These are phyloP conservation scores for Cyberlindnera petersonii DNA, from an alignment of 805 yeast genomes.

Conservation along the genomic window DNA sequence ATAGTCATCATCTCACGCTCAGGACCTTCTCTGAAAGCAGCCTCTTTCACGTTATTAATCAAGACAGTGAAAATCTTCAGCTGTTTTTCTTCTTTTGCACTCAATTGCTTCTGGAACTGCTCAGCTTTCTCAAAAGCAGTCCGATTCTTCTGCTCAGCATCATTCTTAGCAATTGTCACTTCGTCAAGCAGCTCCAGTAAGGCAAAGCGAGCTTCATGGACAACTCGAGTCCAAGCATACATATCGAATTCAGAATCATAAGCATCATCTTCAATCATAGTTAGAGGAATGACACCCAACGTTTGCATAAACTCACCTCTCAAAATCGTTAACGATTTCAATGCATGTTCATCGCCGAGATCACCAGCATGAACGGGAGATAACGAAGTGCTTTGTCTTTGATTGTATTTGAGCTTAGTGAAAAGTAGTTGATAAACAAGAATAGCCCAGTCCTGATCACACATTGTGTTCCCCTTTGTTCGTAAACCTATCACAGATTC, in stretches of 20 bases:
- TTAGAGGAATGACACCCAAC: constrained; percentile 12
- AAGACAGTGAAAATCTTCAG: constrained; percentile 21
- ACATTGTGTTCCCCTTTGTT: constrained; percentile 7
- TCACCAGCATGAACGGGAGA: neutral
- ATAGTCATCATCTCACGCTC: constrained; percentile 19
- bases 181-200: neutral
- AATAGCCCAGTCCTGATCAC: constrained; percentile 10
- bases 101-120: constrained; percentile 8
- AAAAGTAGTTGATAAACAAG: constrained; percentile 13
- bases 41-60: constrained; percentile 22
- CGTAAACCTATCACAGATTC: neutral
- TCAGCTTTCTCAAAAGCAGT: constrained; percentile 11
- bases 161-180: neutral
- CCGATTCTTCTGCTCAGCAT: constrained; percentile 1
- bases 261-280: constrained; percentile 4
- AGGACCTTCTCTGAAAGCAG: constrained; percentile 13
- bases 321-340: neutral
- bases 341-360: constrained; percentile 2
- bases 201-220: constrained; percentile 12
- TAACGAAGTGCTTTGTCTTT: neutral
- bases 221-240: constrained; percentile 20
- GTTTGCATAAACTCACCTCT: constrained; percentile 6
- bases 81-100: constrained; percentile 12
- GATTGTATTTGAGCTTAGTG: constrained; percentile 1
- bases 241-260: constrained; percentile 18